These are phyloP conservation scores for Asterella californica DNA, from an alignment of 225 moss, liverwort and hornwort genomes.

Conservation along the genomic window DNA sequence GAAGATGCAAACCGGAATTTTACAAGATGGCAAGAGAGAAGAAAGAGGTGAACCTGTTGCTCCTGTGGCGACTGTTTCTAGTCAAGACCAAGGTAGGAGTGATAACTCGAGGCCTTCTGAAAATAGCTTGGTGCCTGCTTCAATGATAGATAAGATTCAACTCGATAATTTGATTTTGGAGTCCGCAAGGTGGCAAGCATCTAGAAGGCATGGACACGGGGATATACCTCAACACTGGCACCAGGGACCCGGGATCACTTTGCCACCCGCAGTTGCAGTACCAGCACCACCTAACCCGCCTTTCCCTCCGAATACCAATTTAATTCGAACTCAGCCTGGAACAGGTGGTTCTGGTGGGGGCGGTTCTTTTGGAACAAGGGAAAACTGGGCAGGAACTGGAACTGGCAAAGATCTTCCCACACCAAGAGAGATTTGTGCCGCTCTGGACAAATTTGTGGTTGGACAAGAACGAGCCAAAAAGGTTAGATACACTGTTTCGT, in stretches of 20 bases:
- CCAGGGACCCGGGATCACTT: slow-evolving; percentile 61
- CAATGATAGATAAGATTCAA: slow-evolving; percentile 51
- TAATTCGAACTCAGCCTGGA: slow-evolving; percentile 72
- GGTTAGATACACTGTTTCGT: slow-evolving; percentile 34
- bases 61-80: slow-evolving; percentile 20
- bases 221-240: slow-evolving; percentile 85
- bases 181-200: slow-evolving; percentile 65
- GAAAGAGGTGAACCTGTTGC: slow-evolving; percentile 27
- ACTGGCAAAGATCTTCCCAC: slow-evolving; percentile 81
- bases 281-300: slow-evolving; percentile 67
- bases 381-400: slow-evolving; percentile 78
- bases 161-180: slow-evolving; percentile 73
- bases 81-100: slow-evolving; percentile 24
- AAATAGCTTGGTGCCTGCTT: slow-evolving; percentile 42
- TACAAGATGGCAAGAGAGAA: slow-evolving; percentile 28
- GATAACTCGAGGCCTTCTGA: slow-evolving; percentile 25
- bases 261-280: slow-evolving; percentile 57
- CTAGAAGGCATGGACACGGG: slow-evolving; percentile 65
- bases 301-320: slow-evolving; percentile 58
- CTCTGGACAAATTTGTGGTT: slow-evolving; percentile 93
- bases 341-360: slow-evolving; percentile 60
- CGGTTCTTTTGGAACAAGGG: slow-evolving; percentile 55
- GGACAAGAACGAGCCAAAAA: slow-evolving; percentile 97
- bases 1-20: slow-evolving; percentile 22
- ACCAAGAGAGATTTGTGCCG: slow-evolving; percentile 80